These are phyloP conservation scores for bread wheat (Triticum aestivum) DNA, from an alignment of 176 grass and related monocot species.

Conservation along the genomic window DNA sequence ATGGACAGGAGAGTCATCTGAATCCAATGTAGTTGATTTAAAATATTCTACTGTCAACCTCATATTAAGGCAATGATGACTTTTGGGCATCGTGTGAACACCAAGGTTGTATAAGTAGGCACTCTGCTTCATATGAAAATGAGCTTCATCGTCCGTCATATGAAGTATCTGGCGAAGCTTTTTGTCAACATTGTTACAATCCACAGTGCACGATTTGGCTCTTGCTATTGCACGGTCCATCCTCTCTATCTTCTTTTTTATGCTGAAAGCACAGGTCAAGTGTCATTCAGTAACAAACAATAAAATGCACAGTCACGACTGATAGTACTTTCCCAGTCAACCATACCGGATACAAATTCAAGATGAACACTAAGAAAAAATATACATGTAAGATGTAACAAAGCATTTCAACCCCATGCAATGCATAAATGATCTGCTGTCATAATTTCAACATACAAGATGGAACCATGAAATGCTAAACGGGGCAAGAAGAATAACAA, in stretches of 20 bases:
- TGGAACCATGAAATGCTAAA: constrained; percentile 5
- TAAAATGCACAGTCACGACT: not conserved
- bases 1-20: constrained; percentile 45
- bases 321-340: not conserved
- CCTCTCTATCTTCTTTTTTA: constrained; percentile 63
- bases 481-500: not conserved
- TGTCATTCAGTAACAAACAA: not conserved
- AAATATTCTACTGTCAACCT: constrained; percentile 97
- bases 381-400: not conserved
- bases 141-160: constrained; percentile 92
- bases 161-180: constrained; percentile 95
- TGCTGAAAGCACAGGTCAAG: constrained; percentile 51
- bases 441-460: constrained; percentile 20
- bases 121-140: constrained; percentile 98
- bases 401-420: not conserved
- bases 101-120: constrained; percentile 93
- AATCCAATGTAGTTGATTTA: constrained; percentile 54
- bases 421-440: not conserved
- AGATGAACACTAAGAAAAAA: constrained; percentile 5
- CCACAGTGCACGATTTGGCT: constrained; percentile 70
- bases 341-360: not conserved
- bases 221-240: constrained; percentile 72
- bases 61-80: constrained; percentile 96
- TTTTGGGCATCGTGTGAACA: constrained; percentile 99
- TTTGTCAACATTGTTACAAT: constrained; percentile 91